Conservation (phyloP, 306 rosid genomes). For the Vigna reflexopilosa region DNA sequence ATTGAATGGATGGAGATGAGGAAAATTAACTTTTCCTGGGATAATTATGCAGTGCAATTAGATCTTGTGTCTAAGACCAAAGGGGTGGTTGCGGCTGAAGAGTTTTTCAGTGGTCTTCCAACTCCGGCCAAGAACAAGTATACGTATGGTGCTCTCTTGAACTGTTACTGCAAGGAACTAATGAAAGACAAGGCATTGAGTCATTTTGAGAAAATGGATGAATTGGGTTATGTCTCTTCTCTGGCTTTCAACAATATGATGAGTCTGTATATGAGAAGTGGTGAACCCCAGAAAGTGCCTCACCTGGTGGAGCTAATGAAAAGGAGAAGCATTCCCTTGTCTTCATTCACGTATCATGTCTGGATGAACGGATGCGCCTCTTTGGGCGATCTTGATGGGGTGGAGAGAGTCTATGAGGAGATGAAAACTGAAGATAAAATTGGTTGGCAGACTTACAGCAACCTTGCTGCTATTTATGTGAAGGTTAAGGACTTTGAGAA, state of each 20-base stretch:
- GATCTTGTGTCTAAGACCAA: constrained; percentile 73
- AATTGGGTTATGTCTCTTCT: constrained; percentile 50
- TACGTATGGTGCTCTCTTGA: constrained; percentile 76
- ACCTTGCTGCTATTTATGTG: constrained; percentile 73
- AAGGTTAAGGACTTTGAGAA: constrained; percentile 67
- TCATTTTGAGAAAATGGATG: constrained; percentile 61
- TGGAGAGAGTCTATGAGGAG: constrained; percentile 64
- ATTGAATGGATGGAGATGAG: constrained; percentile 87
- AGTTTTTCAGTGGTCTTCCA: constrained; percentile 57
- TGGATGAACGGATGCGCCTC: constrained; percentile 80
- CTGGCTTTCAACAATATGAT: constrained; percentile 69
- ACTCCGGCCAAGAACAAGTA: constrained; percentile 57
- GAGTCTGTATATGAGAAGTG: constrained; percentile 67
- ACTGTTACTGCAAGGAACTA: constrained; percentile 71
- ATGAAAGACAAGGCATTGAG: constrained; percentile 70
- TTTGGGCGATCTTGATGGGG: constrained; percentile 58
- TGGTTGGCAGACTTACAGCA: constrained; percentile 75
- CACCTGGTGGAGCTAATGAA: constrained; percentile 60
- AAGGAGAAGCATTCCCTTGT: constrained; percentile 57
- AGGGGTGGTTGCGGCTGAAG: constrained; percentile 77
- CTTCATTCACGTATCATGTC: constrained; percentile 54
- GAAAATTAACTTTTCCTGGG: constrained; percentile 55
- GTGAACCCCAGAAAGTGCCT: constrained; percentile 65
- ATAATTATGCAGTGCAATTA: constrained; percentile 64
- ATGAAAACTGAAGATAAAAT: constrained; percentile 53